Evolutionary conservation across 371 early-diverging fungal species (phyloP).

Genomic region (Antonospora locustae): DNA sequence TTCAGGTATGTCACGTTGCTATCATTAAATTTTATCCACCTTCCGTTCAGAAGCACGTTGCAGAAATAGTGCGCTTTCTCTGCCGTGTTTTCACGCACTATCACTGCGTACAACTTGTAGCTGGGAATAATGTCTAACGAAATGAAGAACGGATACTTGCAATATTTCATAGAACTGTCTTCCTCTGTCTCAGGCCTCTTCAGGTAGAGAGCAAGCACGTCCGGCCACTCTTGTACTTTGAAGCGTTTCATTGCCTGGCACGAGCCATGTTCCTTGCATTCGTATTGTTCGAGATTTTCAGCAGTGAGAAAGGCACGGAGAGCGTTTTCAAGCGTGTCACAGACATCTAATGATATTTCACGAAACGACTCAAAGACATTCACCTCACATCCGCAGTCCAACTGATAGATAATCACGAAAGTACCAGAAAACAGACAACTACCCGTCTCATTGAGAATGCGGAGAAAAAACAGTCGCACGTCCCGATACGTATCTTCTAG

Average conservation of each 20-base stretch:
- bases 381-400: slow-evolving; percentile 42
- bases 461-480: slow-evolving; percentile 21
- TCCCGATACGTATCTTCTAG: no score
- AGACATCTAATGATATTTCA: slow-evolving; percentile 42
- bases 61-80: slow-evolving; percentile 53
- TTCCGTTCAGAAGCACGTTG: slow-evolving; percentile 33
- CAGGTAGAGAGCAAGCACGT: slow-evolving; percentile 49
- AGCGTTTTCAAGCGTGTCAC: slow-evolving; percentile 37
- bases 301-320: slow-evolving; percentile 27
- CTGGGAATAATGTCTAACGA: slow-evolving; percentile 27
- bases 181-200: slow-evolving; percentile 51
- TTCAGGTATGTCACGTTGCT: slow-evolving; percentile 40
- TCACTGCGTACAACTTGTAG: slow-evolving; percentile 47
- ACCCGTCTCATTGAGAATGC: slow-evolving; percentile 35
- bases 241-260: slow-evolving; percentile 45
- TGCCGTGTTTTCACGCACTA: slow-evolving; percentile 47
- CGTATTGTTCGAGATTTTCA: slow-evolving; percentile 45
- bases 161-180: slow-evolving; percentile 45
- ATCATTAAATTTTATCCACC: slow-evolving; percentile 54
- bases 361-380: slow-evolving; percentile 49
- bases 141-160: slow-evolving; percentile 47
- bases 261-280: slow-evolving; percentile 52
- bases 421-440: not conserved
- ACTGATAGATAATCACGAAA: not conserved
- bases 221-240: slow-evolving; percentile 46